A percentile compares a stretch with the other conserved stretches of the same genome.
Conservation (phyloP, 768 basidiomycete species). For the Trametes elegans region DNA sequence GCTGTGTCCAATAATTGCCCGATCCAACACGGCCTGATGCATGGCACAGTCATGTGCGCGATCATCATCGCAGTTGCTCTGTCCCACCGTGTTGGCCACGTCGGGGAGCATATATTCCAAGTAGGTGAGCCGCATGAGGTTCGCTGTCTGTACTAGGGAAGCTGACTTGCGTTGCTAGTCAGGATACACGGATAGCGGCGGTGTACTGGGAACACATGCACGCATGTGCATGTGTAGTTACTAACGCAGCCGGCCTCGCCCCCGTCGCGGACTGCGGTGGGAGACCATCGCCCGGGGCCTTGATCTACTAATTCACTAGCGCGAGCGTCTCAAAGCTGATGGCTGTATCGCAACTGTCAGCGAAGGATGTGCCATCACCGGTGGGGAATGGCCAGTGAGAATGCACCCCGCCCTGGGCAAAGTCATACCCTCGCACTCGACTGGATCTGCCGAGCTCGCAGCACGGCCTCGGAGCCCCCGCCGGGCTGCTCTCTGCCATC, state of each 20-base stretch:
- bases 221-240: too few species aligned
- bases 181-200: too few species aligned
- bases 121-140: not conserved
- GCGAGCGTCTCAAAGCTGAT: not conserved
- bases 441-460: not conserved
- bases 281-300: too few species aligned
- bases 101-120: too few species aligned
- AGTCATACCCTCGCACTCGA: too few species aligned
- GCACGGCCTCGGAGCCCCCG: not conserved
- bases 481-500: not conserved
- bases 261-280: not conserved
- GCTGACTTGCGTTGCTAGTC: too few species aligned
- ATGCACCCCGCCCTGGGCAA: not conserved
- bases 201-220: too few species aligned
- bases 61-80: not conserved
- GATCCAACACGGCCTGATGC: not conserved
- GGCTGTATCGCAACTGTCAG: conserved; percentile 4
- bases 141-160: too few species aligned
- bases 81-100: too few species aligned
- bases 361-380: not conserved
- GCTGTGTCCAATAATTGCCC: not conserved
- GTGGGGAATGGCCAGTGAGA: not conserved
- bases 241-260: too few species aligned
- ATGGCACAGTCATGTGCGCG: not conserved
- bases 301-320: not conserved